Base-by-base conservation (phyloP, 2,329 filamentous ascomycete species). In the Ophioceras dolichostomum region DNA sequence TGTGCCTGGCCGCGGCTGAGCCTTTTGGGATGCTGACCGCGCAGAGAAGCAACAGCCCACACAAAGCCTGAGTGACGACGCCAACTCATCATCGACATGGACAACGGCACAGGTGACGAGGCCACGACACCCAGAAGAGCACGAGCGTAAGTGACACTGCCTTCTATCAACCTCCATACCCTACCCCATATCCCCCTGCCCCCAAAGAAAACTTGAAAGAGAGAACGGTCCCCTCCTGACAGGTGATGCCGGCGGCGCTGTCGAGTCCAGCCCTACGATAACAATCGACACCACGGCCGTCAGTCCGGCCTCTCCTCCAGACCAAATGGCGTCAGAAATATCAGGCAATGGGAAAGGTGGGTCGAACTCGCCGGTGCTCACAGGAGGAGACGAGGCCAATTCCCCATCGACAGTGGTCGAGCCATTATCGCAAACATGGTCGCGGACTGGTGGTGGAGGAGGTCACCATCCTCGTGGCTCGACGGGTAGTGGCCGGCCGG, bases 281-380 rank as follows among this genome's bases (percentile, higher is more conserved):
- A 73, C 65, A 36, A 71, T 73, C 37, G 67, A 72, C 44, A 70
- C 68, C 10, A 63, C 67, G 8, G 64, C 59, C 12, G 53, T 57
- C 40, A 55, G 41, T 39, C 45, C 52, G 30, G 14, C 34, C 10
- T 47, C 41, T 32, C 43, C 50, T 13, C 32, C 47, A 39, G 38
- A 51, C 37, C 49, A 54, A 27, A 53, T 57, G 42, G 46, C 57
- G 4, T 39, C 43, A n/a, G 54, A 56, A 41, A 50, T 40, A 47
- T 52, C 26, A 36, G 39, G 28, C 16, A 41, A 45, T 42, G 37
- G 49, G 38, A 39, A 47, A 31, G 40, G 42, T 18, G 32, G 43
- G 26, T 4, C 28, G 38, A 47, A 47, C 44, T 58, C 62, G 20
- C 59, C 61, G 21, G 49, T 55, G 16, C 55, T 58, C 12, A 47